Evolutionary conservation across 148 eudicot genomes (phyloP), one percentile per base, ranked within the genome.

Genomic region (Linanthus parryae): DNA sequence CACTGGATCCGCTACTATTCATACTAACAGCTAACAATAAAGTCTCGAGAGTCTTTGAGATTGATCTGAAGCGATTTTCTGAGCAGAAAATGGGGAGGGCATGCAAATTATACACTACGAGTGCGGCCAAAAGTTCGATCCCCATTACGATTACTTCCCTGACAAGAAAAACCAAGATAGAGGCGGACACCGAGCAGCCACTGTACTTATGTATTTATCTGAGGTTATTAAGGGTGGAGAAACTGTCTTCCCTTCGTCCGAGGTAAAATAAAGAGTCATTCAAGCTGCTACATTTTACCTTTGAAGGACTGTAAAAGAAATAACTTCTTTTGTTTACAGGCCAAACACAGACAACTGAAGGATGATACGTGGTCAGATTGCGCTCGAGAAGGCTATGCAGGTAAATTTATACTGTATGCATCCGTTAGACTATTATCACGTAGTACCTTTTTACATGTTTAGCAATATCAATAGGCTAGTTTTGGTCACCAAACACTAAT

Each of bases 141-240:
- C 91, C 31, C 99, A 92, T 62, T 84, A 66, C 48, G 96, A 92
- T 69, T 88, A 62, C 72, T 92, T 84, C 42, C 60, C 52, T 39
- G 96, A 92, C 62, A 77, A 79, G 73, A 52, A 52, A 21, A 87
- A 88, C 74, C 94, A 64, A 69, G 61, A 74, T 38, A 48, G 71
- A 19, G 96, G 99, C 22, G 99, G 99, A 38, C 94, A 88, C 53
- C 73, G 99, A 21, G 46, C 76, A 24, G 96, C 95, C 42, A 92
- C 96, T 34, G 96, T 92, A 25, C 88, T 88, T 36, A 88, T 92
- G 95, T 92, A 92, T 64, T 62, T 88, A 59, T 84, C 99, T 20
- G 48, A 81, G 59, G 91, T 88, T 41, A 70, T 63, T 35, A 71
- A 73, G 75, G 98, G 96, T 15, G 98, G 98, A 57, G 96, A 92